These are phyloP conservation scores for Quercus wislizeni DNA, from an alignment of 306 rosid genomes.

Conservation along the genomic window DNA sequence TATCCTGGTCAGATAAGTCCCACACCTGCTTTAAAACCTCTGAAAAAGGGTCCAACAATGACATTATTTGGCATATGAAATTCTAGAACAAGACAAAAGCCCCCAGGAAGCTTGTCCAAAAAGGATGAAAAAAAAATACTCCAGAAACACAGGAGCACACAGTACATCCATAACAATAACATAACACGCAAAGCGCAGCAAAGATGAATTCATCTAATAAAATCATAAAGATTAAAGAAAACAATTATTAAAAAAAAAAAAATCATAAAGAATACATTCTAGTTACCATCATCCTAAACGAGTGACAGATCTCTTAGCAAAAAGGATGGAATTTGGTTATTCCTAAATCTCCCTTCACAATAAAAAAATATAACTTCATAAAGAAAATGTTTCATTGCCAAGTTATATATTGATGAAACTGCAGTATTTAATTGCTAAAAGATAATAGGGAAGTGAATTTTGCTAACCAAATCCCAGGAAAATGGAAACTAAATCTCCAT, in stretches of 20 bases:
- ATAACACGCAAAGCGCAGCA: background rate
- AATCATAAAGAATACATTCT: background rate
- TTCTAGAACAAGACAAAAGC: conserved; percentile 22
- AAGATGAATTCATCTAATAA: background rate
- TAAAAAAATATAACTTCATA: background rate
- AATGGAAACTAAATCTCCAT: background rate
- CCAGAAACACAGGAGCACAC: background rate
- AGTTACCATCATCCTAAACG: background rate
- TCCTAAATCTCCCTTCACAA: background rate
- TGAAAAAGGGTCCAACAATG: conserved; percentile 44
- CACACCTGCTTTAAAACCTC: conserved; percentile 93
- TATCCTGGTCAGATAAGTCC: conserved; percentile 97
- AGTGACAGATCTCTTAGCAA: background rate
- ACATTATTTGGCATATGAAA: conserved; percentile 16
- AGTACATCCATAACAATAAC: conserved; percentile 10
- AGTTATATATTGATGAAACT: background rate
- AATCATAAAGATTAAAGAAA: background rate
- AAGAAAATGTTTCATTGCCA: background rate
- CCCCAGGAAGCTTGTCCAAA: conserved; percentile 20
- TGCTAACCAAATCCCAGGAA: background rate
- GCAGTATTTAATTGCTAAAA: background rate
- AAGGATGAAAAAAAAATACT: conserved; percentile 3
- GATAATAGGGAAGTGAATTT: background rate
- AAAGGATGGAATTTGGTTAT: background rate
- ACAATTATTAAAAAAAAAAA: too few relatives aligned